phyloP scores from a whole-genome alignment of 768 basidiomycete genomes.

The Termitomyces sp. region DNA sequence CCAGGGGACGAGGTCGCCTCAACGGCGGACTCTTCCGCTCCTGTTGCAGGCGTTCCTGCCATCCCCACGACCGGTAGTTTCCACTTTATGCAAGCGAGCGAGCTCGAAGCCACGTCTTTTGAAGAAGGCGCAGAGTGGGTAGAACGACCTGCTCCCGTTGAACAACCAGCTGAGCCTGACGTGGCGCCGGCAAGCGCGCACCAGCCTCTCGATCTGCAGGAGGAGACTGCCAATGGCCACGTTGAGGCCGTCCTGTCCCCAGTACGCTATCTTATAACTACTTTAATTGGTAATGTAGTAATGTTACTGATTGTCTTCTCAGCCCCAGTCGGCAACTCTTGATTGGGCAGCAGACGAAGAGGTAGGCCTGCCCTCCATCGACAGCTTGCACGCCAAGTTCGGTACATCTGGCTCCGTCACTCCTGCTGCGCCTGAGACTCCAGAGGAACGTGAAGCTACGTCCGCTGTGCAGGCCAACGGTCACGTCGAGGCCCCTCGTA shows the following conservation, averaged over 20 bases:
- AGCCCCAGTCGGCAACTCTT: constrained; percentile 35
- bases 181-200: constrained; percentile 16
- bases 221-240: constrained; percentile 16
- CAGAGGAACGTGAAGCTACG: constrained; percentile 19
- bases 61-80: constrained; percentile 51
- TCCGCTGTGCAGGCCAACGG: constrained; percentile 28
- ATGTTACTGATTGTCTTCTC: not conserved
- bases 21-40: no score
- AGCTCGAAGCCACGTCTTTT: constrained; percentile 55
- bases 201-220: constrained; percentile 8
- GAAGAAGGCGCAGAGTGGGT: constrained; percentile 57
- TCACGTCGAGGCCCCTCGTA: constrained; percentile 18
- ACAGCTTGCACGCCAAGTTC: constrained; percentile 72
- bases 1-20: constrained; percentile 30
- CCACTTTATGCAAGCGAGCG: constrained; percentile 81
- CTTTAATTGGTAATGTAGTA: not conserved
- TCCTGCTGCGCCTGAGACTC: constrained; percentile 36
- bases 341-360: constrained; percentile 88
- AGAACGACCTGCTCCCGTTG: constrained; percentile 41
- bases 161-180: constrained; percentile 19
- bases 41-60: constrained; percentile 39
- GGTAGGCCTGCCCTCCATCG: constrained; percentile 73
- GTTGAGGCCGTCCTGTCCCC: constrained; percentile 11
- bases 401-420: constrained; percentile 72
- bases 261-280: constrained; percentile 1